Evolutionary conservation across 2,329 filamentous ascomycete species (phyloP).

Genomic region (Verticillium longisporum): DNA sequence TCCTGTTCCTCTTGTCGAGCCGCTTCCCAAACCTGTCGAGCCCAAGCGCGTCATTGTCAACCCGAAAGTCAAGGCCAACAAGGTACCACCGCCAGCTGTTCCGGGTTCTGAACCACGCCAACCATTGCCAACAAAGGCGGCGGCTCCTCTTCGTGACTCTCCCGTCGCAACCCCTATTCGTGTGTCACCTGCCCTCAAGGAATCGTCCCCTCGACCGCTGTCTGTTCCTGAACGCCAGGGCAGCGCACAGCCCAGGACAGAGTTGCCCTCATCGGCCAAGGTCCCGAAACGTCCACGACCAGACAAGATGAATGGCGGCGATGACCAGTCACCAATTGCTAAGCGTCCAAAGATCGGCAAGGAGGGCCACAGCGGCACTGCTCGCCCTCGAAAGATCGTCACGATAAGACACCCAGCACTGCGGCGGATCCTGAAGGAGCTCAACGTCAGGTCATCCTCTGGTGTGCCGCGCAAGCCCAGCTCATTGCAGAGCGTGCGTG

Average conservation of each 20-base stretch:
- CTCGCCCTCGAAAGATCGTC: conserved; percentile 24
- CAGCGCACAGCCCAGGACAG: conserved; percentile 6
- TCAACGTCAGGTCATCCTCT: conserved; percentile 1
- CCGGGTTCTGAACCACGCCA: neutral
- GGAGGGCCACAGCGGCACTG: conserved; percentile 16
- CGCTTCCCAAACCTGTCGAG: conserved; percentile 9
- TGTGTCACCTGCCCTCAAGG: neutral
- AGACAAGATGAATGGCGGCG: conserved; percentile 27
- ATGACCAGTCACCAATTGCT: conserved; percentile 23
- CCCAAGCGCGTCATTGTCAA: conserved; percentile 18
- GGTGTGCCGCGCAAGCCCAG: conserved; percentile 5
- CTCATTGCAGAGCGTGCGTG: conserved; percentile 5
- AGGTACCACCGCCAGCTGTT: neutral
- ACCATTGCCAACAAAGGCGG: neutral
- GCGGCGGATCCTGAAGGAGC: conserved; percentile 23
- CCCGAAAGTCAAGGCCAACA: conserved; percentile 27
- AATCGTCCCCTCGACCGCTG: neutral
- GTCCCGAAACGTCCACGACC: conserved; percentile 27
- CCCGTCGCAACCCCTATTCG: conserved; percentile 3
- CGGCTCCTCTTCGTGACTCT: neutral
- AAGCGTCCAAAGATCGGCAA: conserved; percentile 28
- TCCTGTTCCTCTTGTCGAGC: neutral
- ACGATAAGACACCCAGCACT: conserved; percentile 27
- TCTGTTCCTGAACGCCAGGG: neutral
- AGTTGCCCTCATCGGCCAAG: conserved; percentile 5